These are phyloP conservation scores for Pichia occidentalis DNA, from an alignment of 805 yeast genomes.

Conservation along the genomic window DNA sequence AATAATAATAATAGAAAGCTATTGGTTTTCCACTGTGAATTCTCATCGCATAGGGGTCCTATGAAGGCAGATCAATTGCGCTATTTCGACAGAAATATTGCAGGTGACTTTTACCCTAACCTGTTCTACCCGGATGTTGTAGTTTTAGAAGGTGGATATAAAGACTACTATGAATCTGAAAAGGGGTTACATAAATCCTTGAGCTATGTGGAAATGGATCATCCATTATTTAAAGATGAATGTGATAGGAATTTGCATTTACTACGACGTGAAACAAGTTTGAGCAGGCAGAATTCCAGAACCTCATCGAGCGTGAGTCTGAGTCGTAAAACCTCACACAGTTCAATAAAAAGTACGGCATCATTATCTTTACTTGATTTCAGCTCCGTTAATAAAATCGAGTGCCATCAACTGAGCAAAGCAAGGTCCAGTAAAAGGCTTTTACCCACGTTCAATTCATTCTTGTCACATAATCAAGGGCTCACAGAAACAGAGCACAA, in stretches of 20 bases:
- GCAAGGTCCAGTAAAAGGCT: constrained; percentile 10
- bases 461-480: not conserved
- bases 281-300: constrained; percentile 24
- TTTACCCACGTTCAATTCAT: not conserved
- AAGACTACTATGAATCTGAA: constrained; percentile 57
- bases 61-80: constrained; percentile 82
- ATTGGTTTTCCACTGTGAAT: constrained; percentile 90
- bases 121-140: constrained; percentile 84
- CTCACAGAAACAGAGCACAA: not conserved
- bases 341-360: constrained; percentile 14
- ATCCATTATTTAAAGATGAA: constrained; percentile 41
- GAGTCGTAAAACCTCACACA: constrained; percentile 14
- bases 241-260: constrained; percentile 38
- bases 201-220: constrained; percentile 83
- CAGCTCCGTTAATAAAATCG: constrained; percentile 16
- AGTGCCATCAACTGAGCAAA: constrained; percentile 3
- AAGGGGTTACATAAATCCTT: constrained; percentile 7
- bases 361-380: constrained; percentile 22
- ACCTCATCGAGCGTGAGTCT: constrained; percentile 13
- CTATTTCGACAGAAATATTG: constrained; percentile 73
- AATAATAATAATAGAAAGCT: constrained; percentile 34
- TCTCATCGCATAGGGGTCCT: constrained; percentile 91
- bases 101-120: constrained; percentile 61
- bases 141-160: constrained; percentile 88
- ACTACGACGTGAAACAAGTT: constrained; percentile 30